A percentile compares a stretch with the other conserved stretches of the same genome.
Conservation (phyloP, 345 rosid genomes). For the Nasturtium officinale region DNA sequence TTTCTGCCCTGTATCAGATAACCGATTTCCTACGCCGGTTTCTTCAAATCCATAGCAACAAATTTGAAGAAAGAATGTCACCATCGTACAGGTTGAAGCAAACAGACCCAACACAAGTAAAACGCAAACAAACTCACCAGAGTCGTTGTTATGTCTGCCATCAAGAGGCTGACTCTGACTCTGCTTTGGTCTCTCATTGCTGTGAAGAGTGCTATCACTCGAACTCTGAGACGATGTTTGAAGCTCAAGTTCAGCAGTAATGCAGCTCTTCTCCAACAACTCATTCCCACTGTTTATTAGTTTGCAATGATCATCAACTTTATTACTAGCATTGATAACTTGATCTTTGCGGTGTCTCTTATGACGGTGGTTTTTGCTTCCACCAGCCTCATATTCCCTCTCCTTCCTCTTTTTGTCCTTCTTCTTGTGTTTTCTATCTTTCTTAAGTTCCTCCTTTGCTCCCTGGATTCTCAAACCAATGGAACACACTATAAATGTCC, state of each 20-base stretch:
- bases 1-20: slow-evolving; percentile 55
- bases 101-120: slow-evolving; percentile 58
- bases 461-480: slow-evolving; percentile 47
- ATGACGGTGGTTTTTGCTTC: slow-evolving; percentile 30
- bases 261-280: slow-evolving; percentile 54
- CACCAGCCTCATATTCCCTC: slow-evolving; percentile 36
- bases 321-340: slow-evolving; percentile 28
- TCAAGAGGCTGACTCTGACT: slow-evolving; percentile 41
- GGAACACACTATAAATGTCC: slow-evolving; percentile 31
- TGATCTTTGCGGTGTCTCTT: slow-evolving; percentile 33
- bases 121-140: slow-evolving; percentile 60
- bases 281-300: slow-evolving; percentile 44
- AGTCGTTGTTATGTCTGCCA: slow-evolving; percentile 45
- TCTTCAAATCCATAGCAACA: slow-evolving; percentile 58
- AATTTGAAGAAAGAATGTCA: slow-evolving; percentile 53
- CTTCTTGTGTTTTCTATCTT: slow-evolving; percentile 34
- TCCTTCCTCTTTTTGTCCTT: slow-evolving; percentile 32
- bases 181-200: slow-evolving; percentile 46
- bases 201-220: slow-evolving; percentile 38
- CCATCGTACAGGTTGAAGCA: slow-evolving; percentile 34
- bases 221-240: slow-evolving; percentile 51
- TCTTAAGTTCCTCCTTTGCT: slow-evolving; percentile 47
- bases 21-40: slow-evolving; percentile 52
- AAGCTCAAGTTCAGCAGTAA: slow-evolving; percentile 63
- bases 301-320: slow-evolving; percentile 21